A percentile compares a stretch with the other conserved stretches of the same genome.
phyloP scores from a whole-genome alignment of 108 stramenopile genomes.

The Asterionellopsis glacialis region DNA sequence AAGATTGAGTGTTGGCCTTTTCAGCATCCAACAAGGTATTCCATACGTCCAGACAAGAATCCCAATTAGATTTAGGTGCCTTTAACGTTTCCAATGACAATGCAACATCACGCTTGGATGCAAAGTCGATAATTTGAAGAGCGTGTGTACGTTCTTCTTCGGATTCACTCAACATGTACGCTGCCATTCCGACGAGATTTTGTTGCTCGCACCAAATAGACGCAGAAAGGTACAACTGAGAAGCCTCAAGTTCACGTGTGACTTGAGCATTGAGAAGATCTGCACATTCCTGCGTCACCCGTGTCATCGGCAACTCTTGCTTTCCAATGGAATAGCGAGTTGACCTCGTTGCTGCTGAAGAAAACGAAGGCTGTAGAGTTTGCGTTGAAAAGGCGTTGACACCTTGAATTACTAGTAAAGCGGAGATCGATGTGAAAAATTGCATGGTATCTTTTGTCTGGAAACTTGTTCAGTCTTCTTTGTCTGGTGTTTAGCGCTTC shows the following conservation, averaged over 20 bases:
- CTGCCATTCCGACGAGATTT: slow-evolving; percentile 25
- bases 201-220: slow-evolving; percentile 24
- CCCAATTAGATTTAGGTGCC: slow-evolving; percentile 24
- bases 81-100: slow-evolving; percentile 13
- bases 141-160: slow-evolving; percentile 31
- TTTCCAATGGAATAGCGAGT: too few relatives aligned
- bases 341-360: too few relatives aligned
- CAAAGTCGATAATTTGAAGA: slow-evolving; percentile 23
- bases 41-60: slow-evolving; percentile 21
- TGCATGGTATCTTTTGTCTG: not conserved
- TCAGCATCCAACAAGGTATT: slow-evolving; percentile 17
- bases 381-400: too few relatives aligned
- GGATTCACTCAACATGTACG: slow-evolving; percentile 28
- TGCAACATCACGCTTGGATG: slow-evolving; percentile 13
- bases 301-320: not conserved
- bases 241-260: slow-evolving; percentile 20
- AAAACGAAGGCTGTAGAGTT: too few relatives aligned
- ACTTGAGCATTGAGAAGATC: slow-evolving; percentile 23
- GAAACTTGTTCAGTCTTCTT: too few relatives aligned
- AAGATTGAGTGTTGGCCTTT: slow-evolving; percentile 18
- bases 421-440: not conserved
- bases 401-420: not conserved
- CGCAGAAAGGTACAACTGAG: slow-evolving; percentile 26
- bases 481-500: too few relatives aligned
- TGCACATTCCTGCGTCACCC: not conserved